phyloP scores from a whole-genome alignment of 192 early-diverging fungal genomes.

The Allomyces macrogynus region DNA sequence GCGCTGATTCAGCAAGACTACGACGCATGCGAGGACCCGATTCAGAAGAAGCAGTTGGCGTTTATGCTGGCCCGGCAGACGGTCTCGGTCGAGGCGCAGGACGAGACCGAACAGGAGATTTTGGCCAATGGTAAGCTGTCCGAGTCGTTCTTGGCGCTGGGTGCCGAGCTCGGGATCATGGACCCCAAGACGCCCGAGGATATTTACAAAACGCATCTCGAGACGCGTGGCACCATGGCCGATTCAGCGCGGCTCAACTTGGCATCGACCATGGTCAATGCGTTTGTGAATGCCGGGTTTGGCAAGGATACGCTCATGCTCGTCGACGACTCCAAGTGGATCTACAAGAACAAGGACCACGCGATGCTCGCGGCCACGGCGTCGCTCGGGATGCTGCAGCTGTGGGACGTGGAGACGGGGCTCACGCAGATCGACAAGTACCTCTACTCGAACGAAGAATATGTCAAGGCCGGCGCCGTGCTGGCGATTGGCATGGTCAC shows the following conservation, averaged over 20 bases:
- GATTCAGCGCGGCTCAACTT: slow-evolving; percentile 92
- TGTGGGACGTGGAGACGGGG: slow-evolving; percentile 89
- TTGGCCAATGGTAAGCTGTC: slow-evolving; percentile 73
- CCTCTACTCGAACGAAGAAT: slow-evolving; percentile 64
- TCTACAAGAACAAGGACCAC: slow-evolving; percentile 96
- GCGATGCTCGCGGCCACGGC: slow-evolving; percentile 90
- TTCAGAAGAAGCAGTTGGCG: slow-evolving; percentile 86
- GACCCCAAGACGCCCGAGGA: slow-evolving; percentile 94
- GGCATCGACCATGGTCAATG: slow-evolving; percentile 94
- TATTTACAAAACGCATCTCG: slow-evolving; percentile 92
- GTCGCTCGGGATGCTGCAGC: slow-evolving; percentile 72
- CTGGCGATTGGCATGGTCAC: slow-evolving; percentile 87
- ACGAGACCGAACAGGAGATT: slow-evolving; percentile 65
- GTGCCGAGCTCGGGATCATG: slow-evolving; percentile 77
- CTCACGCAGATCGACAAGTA: slow-evolving; percentile 88
- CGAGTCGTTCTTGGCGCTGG: slow-evolving; percentile 71
- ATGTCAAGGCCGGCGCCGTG: slow-evolving; percentile 82
- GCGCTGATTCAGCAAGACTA: slow-evolving; percentile 72
- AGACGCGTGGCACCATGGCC: slow-evolving; percentile 42
- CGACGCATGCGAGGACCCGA: slow-evolving; percentile 57
- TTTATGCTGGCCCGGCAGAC: slow-evolving; percentile 82
- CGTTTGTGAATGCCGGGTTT: slow-evolving; percentile 96
- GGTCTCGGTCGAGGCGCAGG: slow-evolving; percentile 55
- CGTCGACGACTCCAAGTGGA: slow-evolving; percentile 54
- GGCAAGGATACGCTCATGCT: slow-evolving; percentile 81